Evolutionary conservation across 2,329 filamentous ascomycete species (phyloP).

Genomic region (Thielaviopsis ethacetica): DNA sequence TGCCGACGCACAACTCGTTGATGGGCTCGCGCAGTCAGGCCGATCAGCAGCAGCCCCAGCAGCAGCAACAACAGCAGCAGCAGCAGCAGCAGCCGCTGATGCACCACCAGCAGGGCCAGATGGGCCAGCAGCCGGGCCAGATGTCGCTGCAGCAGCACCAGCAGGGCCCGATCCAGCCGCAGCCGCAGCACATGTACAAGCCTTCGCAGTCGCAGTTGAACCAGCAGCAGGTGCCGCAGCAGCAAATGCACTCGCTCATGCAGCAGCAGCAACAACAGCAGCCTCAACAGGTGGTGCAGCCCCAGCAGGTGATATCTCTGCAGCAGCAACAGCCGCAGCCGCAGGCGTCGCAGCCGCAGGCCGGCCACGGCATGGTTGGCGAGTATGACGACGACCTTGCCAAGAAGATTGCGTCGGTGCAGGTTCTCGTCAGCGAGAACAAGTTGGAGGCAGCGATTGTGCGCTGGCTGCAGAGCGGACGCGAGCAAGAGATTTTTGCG

Average conservation of each 20-base stretch:
- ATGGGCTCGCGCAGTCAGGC: constrained; percentile 3
- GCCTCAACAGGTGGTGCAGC: neutral
- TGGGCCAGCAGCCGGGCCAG: constrained; percentile 25
- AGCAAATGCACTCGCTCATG: constrained; percentile 13
- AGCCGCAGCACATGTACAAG: constrained; percentile 11
- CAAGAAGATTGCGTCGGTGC: constrained; percentile 40
- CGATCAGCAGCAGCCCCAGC: constrained; percentile 23
- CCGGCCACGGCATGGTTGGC: neutral
- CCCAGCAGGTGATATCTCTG: neutral
- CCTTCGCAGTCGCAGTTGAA: constrained; percentile 15
- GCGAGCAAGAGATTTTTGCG: constrained; percentile 46
- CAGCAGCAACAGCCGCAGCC: neutral
- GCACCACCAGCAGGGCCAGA: constrained; percentile 32
- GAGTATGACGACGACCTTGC: constrained; percentile 32
- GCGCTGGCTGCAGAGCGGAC: constrained; percentile 48
- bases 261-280: constrained; percentile 14
- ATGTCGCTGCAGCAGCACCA: constrained; percentile 23
- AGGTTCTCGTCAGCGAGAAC: constrained; percentile 42
- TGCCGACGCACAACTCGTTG: constrained; percentile 15
- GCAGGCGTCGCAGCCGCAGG: neutral
- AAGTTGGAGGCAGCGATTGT: constrained; percentile 47
- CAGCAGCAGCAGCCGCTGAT: constrained; percentile 21
- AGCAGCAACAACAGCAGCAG: constrained; percentile 20
- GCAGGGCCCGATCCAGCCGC: constrained; percentile 10
- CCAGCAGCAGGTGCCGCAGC: constrained; percentile 10